These are phyloP conservation scores for Penicillium rolfsii DNA, from an alignment of 2,329 filamentous ascomycete genomes.

Conservation along the genomic window DNA sequence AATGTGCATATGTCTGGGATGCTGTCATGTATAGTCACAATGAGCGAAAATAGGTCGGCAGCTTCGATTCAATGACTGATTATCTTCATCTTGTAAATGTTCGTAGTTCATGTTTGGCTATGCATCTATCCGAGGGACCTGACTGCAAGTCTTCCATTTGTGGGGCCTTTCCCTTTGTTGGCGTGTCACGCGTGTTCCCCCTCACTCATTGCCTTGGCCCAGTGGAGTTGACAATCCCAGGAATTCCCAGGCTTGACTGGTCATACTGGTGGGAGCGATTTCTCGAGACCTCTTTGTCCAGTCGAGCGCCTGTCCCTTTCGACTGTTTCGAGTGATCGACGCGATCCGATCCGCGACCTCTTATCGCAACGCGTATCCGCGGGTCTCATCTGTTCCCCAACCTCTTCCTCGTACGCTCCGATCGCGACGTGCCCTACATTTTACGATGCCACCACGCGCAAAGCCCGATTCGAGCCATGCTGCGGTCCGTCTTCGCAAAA, in stretches of 20 bases:
- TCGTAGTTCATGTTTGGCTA: background rate
- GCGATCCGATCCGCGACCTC: slow-evolving; percentile 5
- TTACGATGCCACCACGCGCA: slow-evolving; percentile 25
- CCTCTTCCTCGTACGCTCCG: slow-evolving; percentile 1
- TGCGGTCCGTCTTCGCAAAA: slow-evolving; percentile 28
- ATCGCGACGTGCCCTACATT: background rate
- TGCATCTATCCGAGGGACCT: background rate
- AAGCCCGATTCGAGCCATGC: slow-evolving; percentile 36
- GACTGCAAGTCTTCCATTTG: slow-evolving; percentile 4
- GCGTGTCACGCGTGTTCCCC: slow-evolving; percentile 33
- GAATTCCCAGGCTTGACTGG: background rate
- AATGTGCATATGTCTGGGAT: slow-evolving; percentile 5
- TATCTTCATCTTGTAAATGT: background rate
- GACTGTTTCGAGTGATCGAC: background rate
- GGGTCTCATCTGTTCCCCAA: slow-evolving; percentile 1
- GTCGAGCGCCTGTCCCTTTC: background rate
- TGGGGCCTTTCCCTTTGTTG: slow-evolving; percentile 15
- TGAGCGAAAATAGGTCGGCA: background rate
- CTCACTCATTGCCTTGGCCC: slow-evolving; percentile 11
- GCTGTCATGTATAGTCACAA: slow-evolving; percentile 16
- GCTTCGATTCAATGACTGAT: background rate
- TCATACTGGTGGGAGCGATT: background rate
- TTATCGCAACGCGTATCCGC: slow-evolving; percentile 2
- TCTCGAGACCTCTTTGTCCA: background rate
- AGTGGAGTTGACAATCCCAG: background rate